Conservation (phyloP, 2,329 filamentous ascomycete genomes). For the Pseudofabraea citricarpa region DNA sequence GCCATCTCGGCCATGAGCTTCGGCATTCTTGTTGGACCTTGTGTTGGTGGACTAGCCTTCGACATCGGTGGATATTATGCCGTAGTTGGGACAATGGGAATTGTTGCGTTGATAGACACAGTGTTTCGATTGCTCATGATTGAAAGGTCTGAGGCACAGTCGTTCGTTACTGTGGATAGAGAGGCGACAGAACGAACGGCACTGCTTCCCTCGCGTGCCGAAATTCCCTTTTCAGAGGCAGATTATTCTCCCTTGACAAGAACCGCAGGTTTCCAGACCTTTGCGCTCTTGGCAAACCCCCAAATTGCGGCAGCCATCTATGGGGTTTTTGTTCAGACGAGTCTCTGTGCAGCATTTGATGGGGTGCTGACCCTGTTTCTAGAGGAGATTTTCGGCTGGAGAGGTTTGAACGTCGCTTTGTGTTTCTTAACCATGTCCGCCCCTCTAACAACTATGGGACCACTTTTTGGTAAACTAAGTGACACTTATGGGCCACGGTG, state of each 20-base stretch:
- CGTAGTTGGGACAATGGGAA: constrained; percentile 43
- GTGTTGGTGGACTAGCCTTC: constrained; percentile 65
- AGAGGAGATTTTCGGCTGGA: constrained; percentile 4
- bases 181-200: background rate
- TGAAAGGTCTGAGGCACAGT: background rate
- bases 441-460: constrained; percentile 4
- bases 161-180: background rate
- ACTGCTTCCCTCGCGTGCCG: too few relatives aligned
- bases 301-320: constrained; percentile 7
- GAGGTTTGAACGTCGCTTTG: background rate
- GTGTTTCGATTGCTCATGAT: background rate
- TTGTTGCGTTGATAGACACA: background rate
- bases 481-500: constrained; percentile 3
- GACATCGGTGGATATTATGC: constrained; percentile 51
- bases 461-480: constrained; percentile 2
- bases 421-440: constrained; percentile 4
- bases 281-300: constrained; percentile 2
- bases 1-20: constrained; percentile 42
- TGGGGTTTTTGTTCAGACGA: constrained; percentile 6
- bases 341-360: constrained; percentile 4
- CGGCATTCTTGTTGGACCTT: constrained; percentile 58
- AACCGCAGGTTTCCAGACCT: background rate
- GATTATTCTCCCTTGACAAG: too few relatives aligned
- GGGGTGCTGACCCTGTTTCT: constrained; percentile 5
- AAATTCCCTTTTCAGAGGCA: too few relatives aligned